Evolutionary conservation across 306 rosid genomes (phyloP).

Genomic region (Acacia melanoxylon): DNA sequence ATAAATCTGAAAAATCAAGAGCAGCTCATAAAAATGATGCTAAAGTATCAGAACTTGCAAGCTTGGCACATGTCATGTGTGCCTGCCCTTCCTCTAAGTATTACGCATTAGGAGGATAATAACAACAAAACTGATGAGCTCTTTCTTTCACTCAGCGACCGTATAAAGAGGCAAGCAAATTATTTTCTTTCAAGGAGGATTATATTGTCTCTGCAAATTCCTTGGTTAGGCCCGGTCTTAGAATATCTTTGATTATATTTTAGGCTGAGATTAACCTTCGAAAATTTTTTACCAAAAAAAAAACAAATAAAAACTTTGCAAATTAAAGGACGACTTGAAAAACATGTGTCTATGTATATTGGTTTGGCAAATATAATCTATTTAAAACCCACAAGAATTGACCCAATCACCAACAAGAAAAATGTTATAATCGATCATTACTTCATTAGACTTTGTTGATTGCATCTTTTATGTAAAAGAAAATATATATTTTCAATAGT

Average conservation of each 20-base stretch:
- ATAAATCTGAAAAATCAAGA: not conserved
- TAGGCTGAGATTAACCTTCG: too few species aligned
- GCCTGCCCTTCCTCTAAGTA: constrained; percentile 8
- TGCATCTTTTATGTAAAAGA: not conserved
- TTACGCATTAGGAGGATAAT: not conserved
- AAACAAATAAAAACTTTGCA: too few species aligned
- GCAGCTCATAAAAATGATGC: not conserved
- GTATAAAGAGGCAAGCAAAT: not conserved
- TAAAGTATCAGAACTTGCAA: not conserved
- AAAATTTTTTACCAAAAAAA: too few species aligned
- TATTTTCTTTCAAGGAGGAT: too few species aligned
- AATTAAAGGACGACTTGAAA: too few species aligned
- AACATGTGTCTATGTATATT: too few species aligned
- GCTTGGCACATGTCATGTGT: constrained; percentile 31
- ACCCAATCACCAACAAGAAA: too few species aligned
- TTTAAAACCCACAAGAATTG: too few species aligned
- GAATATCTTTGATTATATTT: too few species aligned
- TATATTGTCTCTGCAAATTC: too few species aligned
- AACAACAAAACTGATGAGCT: not conserved
- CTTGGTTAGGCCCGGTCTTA: not conserved
- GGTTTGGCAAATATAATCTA: too few species aligned
- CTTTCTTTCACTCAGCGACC: not conserved
- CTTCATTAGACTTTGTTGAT: not conserved
- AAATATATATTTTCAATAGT: not conserved
- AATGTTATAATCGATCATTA: not conserved